Evolutionary conservation across 164 flowering plant genomes (phyloP).

Genomic region (Vitis cinerea): DNA sequence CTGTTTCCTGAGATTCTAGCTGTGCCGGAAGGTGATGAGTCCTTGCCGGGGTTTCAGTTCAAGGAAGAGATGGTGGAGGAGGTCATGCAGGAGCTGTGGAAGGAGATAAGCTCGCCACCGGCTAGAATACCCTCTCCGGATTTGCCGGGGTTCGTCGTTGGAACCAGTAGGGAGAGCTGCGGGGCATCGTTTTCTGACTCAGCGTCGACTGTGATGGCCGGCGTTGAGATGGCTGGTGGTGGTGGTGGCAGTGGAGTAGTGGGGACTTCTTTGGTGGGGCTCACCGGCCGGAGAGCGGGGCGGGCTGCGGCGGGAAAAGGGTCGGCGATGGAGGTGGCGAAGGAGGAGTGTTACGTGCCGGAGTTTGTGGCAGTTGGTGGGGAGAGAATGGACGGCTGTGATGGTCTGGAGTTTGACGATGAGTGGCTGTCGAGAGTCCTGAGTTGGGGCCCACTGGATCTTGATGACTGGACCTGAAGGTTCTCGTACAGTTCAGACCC

Average conservation of each 20-base stretch:
- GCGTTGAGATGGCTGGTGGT: constrained; percentile 4
- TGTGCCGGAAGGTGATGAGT: background rate
- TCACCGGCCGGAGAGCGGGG: background rate
- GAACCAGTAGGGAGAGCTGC: constrained; percentile 10
- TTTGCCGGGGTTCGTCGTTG: background rate
- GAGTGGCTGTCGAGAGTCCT: constrained; percentile 16
- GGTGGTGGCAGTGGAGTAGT: background rate
- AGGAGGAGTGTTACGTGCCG: background rate
- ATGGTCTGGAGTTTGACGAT: constrained; percentile 10
- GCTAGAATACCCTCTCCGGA: background rate
- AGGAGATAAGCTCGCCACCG: constrained; percentile 9
- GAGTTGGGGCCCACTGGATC: constrained; percentile 13
- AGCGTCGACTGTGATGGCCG: constrained; percentile 20
- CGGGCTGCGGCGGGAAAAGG: background rate
- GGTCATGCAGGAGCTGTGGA: constrained; percentile 19
- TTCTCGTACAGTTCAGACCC: background rate
- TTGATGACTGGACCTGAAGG: constrained; percentile 8
- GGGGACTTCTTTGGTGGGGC: constrained; percentile 1
- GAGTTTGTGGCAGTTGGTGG: background rate
- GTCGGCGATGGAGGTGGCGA: no score
- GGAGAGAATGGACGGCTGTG: constrained; percentile 14
- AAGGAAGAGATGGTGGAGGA: constrained; percentile 23
- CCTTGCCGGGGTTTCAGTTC: constrained; percentile 7
- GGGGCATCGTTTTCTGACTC: constrained; percentile 19
- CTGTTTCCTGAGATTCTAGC: background rate